Evolutionary conservation across 2,329 filamentous ascomycete genomes (phyloP).

Genomic region (Cercospora sesami): DNA sequence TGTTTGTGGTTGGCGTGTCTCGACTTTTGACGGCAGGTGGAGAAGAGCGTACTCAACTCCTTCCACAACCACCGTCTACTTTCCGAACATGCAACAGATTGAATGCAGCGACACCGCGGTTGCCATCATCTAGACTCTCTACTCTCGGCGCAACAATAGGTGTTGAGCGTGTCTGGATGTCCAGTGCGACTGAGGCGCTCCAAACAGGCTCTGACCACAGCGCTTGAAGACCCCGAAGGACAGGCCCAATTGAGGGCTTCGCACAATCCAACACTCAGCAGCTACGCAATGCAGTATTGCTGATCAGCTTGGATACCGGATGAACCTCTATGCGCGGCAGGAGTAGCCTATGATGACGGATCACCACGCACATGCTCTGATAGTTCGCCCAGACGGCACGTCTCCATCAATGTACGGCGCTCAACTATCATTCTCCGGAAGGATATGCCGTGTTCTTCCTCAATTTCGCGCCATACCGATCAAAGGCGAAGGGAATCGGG

Average conservation of each 20-base stretch:
- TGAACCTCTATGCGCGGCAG: not conserved
- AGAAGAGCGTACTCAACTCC: not conserved
- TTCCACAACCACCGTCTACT: not conserved
- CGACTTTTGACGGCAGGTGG: not conserved
- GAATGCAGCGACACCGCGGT: not conserved
- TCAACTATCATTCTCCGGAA: not conserved
- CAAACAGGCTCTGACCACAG: not conserved
- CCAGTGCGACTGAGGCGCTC: not conserved
- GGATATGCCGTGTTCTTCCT: constrained; percentile 9
- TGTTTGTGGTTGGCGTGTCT: not conserved
- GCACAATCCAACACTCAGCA: not conserved
- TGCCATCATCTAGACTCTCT: not conserved
- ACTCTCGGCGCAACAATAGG: not conserved
- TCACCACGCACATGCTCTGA: too few relatives aligned
- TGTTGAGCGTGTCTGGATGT: not conserved
- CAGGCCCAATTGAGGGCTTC: not conserved
- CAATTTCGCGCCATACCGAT: constrained; percentile 13
- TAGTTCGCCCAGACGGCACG: not conserved
- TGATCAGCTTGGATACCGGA: too few relatives aligned
- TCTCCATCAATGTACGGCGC: not conserved
- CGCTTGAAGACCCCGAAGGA: not conserved
- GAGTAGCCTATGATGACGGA: not conserved
- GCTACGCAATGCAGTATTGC: too few relatives aligned
- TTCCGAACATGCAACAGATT: too few relatives aligned
- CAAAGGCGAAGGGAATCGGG: constrained; percentile 35